Percentiles rank a stretch among this genome's conserved stretches.
phyloP scores from a whole-genome alignment of 208 protist species.

The Crithidia sp. region DNA sequence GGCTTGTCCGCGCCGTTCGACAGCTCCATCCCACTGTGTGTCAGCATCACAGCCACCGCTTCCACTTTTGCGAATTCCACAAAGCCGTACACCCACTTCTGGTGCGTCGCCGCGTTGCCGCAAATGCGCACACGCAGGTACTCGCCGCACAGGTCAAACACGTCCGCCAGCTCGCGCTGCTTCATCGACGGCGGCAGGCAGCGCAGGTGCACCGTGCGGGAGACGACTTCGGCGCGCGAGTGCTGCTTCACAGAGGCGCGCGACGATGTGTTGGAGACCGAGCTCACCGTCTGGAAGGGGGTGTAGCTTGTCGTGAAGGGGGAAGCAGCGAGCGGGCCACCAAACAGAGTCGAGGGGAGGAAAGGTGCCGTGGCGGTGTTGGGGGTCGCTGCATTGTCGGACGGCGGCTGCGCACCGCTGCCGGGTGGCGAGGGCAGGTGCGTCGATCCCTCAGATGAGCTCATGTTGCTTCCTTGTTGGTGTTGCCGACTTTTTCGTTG shows the following conservation, averaged over 20 bases:
- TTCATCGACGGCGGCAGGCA: slow-evolving; percentile 53
- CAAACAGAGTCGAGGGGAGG: neutral
- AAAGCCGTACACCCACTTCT: slow-evolving; percentile 74
- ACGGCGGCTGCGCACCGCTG: neutral
- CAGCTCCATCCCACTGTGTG: slow-evolving; percentile 52
- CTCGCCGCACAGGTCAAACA: slow-evolving; percentile 46
- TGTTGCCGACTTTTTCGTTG: too few species aligned
- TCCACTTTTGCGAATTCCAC: slow-evolving; percentile 51
- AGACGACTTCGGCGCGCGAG: slow-evolving; percentile 32
- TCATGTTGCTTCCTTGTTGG: neutral
- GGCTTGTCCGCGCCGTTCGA: slow-evolving; percentile 43
- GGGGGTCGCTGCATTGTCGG: neutral
- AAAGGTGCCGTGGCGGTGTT: neutral
- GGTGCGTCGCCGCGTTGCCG: slow-evolving; percentile 42
- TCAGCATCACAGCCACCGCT: slow-evolving; percentile 43
- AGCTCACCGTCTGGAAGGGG: neutral
- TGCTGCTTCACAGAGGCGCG: slow-evolving; percentile 13
- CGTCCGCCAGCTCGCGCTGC: slow-evolving; percentile 52
- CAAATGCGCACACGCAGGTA: slow-evolving; percentile 58
- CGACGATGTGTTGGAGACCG: slow-evolving; percentile 10
- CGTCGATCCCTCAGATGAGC: neutral
- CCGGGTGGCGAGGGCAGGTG: neutral
- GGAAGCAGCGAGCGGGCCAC: neutral
- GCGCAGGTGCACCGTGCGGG: slow-evolving; percentile 63
- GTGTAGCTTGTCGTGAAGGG: slow-evolving; percentile 4